Conservation (phyloP, 208 protist genomes). For the Leishmania aethiopica region DNA sequence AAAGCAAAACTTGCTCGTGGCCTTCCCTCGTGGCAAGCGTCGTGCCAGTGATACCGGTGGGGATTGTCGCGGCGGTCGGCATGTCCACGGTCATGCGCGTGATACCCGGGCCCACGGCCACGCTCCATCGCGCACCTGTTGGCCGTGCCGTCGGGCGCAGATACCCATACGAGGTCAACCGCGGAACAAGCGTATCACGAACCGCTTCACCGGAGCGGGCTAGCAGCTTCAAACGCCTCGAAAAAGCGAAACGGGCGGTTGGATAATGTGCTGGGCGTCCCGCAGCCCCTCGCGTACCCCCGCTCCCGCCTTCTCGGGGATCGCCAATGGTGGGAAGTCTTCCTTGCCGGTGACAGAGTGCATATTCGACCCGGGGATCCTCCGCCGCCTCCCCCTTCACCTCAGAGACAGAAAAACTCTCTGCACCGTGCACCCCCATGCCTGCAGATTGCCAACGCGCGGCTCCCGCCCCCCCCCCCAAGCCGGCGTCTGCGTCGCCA, state of each 20-base stretch:
- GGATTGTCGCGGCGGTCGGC: neutral
- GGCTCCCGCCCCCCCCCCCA: neutral
- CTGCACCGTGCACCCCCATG: neutral
- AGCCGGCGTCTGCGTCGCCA: neutral
- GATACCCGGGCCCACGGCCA: neutral
- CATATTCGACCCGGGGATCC: constrained; percentile 21
- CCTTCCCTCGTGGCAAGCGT: neutral
- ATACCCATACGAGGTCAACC: neutral
- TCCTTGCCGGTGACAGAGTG: neutral
- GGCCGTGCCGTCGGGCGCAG: neutral
- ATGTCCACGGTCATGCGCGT: neutral
- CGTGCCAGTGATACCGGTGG: neutral
- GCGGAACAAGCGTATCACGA: neutral
- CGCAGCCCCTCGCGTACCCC: neutral
- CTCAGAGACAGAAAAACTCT: neutral
- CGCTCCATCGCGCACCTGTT: constrained; percentile 22
- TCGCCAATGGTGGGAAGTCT: neutral
- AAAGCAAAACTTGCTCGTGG: neutral
- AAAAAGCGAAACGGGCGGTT: neutral
- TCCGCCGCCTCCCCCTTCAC: constrained; percentile 19
- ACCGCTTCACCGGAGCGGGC: neutral
- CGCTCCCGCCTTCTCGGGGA: neutral
- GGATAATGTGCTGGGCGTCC: neutral
- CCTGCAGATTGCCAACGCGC: neutral
- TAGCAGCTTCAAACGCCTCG: neutral